phyloP scores from a whole-genome alignment of 78 protist species.

The Planoprotostelium fungivorum region DNA sequence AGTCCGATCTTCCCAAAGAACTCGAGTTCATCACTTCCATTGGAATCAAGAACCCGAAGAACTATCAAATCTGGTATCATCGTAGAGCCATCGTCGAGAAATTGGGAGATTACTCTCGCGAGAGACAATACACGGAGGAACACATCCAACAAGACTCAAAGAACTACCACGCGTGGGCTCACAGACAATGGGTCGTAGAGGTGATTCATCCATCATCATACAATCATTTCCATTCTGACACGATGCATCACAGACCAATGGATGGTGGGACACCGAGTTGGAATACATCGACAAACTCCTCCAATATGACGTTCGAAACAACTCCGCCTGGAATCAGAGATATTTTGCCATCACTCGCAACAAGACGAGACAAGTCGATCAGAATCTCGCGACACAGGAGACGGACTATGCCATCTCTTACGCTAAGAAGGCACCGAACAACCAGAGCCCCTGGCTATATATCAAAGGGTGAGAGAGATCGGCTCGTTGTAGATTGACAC shows the following conservation, averaged over 20 bases:
- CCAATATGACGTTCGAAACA: constrained; percentile 78
- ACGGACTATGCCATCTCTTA: constrained; percentile 8
- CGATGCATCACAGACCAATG: neutral
- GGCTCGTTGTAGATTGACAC: neutral
- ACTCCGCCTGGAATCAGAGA: constrained; percentile 95
- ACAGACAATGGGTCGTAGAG: constrained; percentile 56
- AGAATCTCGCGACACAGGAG: constrained; percentile 13
- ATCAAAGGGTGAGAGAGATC: constrained; percentile 36
- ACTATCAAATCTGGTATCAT: constrained; percentile 94
- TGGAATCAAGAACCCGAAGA: constrained; percentile 70
- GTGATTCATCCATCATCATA: too few relatives aligned
- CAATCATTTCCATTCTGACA: too few relatives aligned
- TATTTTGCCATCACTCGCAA: constrained; percentile 46
- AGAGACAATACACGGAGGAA: constrained; percentile 46
- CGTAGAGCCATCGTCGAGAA: constrained; percentile 63
- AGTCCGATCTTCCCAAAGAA: constrained; percentile 33
- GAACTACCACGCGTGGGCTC: constrained; percentile 96
- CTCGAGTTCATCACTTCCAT: constrained; percentile 23
- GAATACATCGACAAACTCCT: constrained; percentile 61
- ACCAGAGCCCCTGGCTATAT: constrained; percentile 68
- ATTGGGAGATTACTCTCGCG: constrained; percentile 30
- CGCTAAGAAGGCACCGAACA: constrained; percentile 48
- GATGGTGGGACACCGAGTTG: constrained; percentile 61
- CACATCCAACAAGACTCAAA: constrained; percentile 75
- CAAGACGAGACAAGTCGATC: neutral